phyloP scores from a whole-genome alignment of 139 green algal species.

The Edaphochlamys debaryana region DNA sequence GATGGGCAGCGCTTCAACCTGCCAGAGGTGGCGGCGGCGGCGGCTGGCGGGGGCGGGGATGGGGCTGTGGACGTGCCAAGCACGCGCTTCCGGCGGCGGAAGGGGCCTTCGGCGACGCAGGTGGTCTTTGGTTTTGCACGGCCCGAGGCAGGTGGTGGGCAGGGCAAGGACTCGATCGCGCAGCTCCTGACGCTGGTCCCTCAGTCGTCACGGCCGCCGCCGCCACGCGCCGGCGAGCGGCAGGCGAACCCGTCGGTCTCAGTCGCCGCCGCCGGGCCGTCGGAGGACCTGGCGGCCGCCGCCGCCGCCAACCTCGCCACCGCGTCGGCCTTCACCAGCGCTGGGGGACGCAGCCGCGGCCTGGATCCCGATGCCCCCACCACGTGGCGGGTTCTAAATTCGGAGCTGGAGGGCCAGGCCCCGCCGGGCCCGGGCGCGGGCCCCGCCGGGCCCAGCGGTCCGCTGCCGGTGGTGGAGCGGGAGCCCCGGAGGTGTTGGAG shows the following conservation, averaged over 20 bases:
- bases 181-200: neutral
- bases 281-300: too few relatives aligned
- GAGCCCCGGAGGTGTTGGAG: slow-evolving; percentile 27
- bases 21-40: too few relatives aligned
- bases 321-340: neutral
- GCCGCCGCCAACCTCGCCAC: neutral
- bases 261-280: neutral
- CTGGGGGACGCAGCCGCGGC: too few relatives aligned
- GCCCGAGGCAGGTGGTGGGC: neutral
- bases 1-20: too few relatives aligned
- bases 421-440: too few relatives aligned
- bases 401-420: neutral
- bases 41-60: too few relatives aligned
- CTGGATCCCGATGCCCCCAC: slow-evolving; percentile 1
- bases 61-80: neutral
- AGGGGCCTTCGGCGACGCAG: neutral
- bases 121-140: too few relatives aligned
- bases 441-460: too few relatives aligned
- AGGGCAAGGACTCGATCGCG: neutral
- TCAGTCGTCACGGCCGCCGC: neutral
- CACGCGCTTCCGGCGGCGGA: slow-evolving; percentile 3
- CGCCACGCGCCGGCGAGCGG: neutral
- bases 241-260: neutral
- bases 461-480: slow-evolving; percentile 33
- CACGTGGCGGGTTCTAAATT: slow-evolving; percentile 15